These are phyloP conservation scores for Trichosporon asahii DNA, from an alignment of 1,284 basidiomycete genomes.

Conservation along the genomic window DNA sequence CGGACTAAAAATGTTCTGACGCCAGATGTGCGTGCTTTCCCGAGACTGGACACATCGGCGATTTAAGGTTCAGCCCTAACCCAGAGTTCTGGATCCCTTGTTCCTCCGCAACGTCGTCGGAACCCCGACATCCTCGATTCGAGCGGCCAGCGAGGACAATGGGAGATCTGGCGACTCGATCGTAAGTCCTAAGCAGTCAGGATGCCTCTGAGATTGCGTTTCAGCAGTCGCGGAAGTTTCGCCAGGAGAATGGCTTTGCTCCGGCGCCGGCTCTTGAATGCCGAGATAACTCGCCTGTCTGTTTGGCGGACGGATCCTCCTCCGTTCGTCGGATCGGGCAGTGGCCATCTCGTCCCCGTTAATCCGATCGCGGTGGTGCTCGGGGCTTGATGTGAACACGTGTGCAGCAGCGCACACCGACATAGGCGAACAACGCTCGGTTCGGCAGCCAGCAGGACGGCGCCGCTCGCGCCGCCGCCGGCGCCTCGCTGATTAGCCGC, in stretches of 20 bases:
- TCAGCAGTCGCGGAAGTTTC: not conserved
- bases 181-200: not conserved
- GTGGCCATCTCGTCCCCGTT: no score
- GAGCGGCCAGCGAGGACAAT: not conserved
- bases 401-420: not conserved
- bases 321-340: no score
- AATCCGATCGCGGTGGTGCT: not conserved
- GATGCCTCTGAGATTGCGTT: not conserved
- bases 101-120: not conserved
- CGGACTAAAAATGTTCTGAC: not conserved
- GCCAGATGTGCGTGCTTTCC: conserved; percentile 5
- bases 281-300: not conserved
- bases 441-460: not conserved
- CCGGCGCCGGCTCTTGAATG: not conserved
- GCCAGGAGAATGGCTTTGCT: not conserved
- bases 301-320: not conserved
- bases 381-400: not conserved
- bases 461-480: no score
- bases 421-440: not conserved
- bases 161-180: not conserved
- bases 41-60: not conserved
- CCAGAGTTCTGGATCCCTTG: not conserved
- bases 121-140: not conserved
- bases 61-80: not conserved
- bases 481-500: not conserved